Percentiles rank a stretch among this genome's conserved stretches.
Evolutionary conservation across 2,329 filamentous ascomycete genomes (phyloP).

Genomic region (Daldinia eschscholtzii): DNA sequence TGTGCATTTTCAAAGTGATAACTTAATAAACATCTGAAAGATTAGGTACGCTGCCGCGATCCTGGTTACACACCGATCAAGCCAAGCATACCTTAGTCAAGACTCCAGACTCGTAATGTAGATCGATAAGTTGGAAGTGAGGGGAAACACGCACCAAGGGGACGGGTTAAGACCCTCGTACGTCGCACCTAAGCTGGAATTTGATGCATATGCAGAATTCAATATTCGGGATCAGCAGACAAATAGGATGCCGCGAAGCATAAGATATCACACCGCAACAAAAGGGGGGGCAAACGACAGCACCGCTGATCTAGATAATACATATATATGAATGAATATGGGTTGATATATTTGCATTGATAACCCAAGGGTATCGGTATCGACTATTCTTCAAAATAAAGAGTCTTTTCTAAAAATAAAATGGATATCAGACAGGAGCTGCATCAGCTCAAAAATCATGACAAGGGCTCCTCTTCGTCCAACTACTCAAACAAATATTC

Average conservation of each 20-base stretch:
- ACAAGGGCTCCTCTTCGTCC: constrained; percentile 33
- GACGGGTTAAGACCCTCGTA: constrained; percentile 11
- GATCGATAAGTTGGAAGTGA: constrained; percentile 1
- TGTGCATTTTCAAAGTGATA: not conserved
- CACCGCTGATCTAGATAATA: not conserved
- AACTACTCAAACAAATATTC: constrained; percentile 32
- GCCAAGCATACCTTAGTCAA: constrained; percentile 4
- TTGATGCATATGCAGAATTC: constrained; percentile 37
- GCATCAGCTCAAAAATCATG: constrained; percentile 36
- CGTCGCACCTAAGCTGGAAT: constrained; percentile 16
- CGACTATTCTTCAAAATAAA: constrained; percentile 24
- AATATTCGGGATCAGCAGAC: constrained; percentile 33
- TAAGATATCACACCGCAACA: constrained; percentile 40
- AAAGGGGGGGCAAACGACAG: constrained; percentile 4
- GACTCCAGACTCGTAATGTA: constrained; percentile 6
- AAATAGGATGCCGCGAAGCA: constrained; percentile 27
- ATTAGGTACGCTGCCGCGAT: not conserved
- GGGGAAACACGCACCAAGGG: constrained; percentile 19
- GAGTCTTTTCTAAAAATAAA: constrained; percentile 28
- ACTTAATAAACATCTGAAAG: not conserved
- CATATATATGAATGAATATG: constrained; percentile 26
- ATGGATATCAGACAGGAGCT: constrained; percentile 41
- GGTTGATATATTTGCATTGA: constrained; percentile 37
- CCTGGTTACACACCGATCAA: constrained; percentile 12
- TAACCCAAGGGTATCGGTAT: constrained; percentile 44